Evolutionary conservation across 1,139 yeast genomes (phyloP), one percentile per base, ranked within the genome.

Genomic region (Saccharomyces hybrid): DNA sequence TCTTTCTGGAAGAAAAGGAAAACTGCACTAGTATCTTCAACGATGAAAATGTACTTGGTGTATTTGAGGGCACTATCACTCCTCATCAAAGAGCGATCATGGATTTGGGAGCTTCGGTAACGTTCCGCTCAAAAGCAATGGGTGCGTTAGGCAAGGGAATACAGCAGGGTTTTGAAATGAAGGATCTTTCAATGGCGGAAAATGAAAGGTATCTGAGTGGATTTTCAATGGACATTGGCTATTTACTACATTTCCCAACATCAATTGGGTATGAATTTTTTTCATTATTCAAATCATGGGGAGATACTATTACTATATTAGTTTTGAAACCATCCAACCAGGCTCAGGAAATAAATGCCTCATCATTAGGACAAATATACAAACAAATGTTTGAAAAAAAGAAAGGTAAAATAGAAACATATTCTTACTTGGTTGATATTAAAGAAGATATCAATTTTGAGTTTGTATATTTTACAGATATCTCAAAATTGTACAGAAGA

Each of bases 81-180:
- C 71, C 89, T 0, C 74, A 80, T 4, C 93, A 89, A 59, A 74
- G 97, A 49, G 90, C 90, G 0, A 78, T 90, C 44, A 79, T 95
- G 60, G 85, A 85, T 44, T 73, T 93, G 34, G 99, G 99, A 1
- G 77, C 84, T 27, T 76, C 81, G 9, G 87, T 93, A 28, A 76
- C 77, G 32, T 85, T 90, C 59, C 88, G 82, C 58, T 77, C 87
- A 0, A 75, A 77, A 53, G 66, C 67, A 34, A 82, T 89, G 16
- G 96, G 97, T 16, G 81, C 93, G 1, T 74, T 93, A n/a, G 96
- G 97, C 8, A 82, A 80, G 63, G 96, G 97, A 27, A 73, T 95
- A 57, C 90, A 88, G 61, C 78, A 80, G 57, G 99, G 99, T 0
- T 95, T 95, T 70, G 82, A 85, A 23, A 67, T 80, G 56, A 80